Percentiles rank a stretch among this genome's conserved stretches.
These are phyloP conservation scores for Lipomyces chichibuensis DNA, from an alignment of 805 yeast species.

Conservation along the genomic window DNA sequence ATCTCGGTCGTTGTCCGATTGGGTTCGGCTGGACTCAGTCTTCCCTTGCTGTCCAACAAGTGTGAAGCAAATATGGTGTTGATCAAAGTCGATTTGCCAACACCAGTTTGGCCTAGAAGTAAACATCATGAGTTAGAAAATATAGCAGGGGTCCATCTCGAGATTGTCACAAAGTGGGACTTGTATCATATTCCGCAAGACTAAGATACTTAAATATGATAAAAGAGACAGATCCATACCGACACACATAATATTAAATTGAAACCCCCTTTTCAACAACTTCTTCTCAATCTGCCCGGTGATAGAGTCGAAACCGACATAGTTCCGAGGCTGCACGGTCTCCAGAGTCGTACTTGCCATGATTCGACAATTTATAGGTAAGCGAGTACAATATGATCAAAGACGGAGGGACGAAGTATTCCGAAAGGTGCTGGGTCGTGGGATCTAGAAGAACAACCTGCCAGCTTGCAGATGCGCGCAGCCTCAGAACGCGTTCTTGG, in stretches of 20 bases:
- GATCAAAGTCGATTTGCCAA: conserved; percentile 90
- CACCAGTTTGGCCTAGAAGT: conserved; percentile 65
- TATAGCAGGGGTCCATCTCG: neutral
- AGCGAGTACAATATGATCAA: neutral
- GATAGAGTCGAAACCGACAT: conserved; percentile 96
- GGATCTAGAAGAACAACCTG: neutral
- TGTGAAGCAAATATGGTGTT: conserved; percentile 88
- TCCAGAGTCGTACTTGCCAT: conserved; percentile 17
- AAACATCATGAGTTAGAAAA: neutral
- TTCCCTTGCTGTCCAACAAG: conserved; percentile 72
- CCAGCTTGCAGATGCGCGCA: neutral
- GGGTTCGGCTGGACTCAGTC: conserved; percentile 68
- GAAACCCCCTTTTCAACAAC: conserved; percentile 88
- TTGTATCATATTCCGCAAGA: neutral
- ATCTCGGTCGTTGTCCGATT: conserved; percentile 64
- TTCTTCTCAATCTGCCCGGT: conserved; percentile 94
- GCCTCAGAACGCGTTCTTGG: neutral
- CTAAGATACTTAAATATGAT: neutral
- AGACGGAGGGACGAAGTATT: neutral
- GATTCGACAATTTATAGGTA: neutral
- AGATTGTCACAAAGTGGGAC: neutral
- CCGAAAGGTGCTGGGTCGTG: neutral
- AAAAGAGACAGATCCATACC: conserved; percentile 45
- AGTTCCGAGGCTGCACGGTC: conserved; percentile 61
- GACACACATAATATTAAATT: conserved; percentile 90